A percentile compares a stretch with the other conserved stretches of the same genome.
Evolutionary conservation across 1,284 basidiomycete genomes (phyloP).

Genomic region (Rhodotorula glutinis): DNA sequence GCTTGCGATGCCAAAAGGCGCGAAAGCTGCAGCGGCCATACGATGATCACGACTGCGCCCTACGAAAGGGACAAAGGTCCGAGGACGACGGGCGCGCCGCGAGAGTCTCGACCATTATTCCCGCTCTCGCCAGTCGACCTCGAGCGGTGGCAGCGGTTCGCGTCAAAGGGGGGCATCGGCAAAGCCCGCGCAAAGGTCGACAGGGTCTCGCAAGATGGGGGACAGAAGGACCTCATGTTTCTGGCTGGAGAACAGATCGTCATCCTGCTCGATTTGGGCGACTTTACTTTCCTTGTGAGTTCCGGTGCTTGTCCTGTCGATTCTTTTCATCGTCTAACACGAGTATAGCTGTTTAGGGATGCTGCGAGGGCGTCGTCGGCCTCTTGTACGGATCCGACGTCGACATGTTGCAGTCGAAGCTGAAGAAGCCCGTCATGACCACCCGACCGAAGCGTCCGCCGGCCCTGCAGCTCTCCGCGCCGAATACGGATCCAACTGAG

Average conservation of each 20-base stretch:
- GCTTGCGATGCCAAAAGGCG: no score
- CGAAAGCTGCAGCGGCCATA: no score
- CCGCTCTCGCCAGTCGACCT: conserved; percentile 54
- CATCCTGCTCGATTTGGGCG: conserved; percentile 69
- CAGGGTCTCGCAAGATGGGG: conserved; percentile 65
- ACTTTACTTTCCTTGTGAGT: conserved; percentile 48
- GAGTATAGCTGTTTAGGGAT: no score
- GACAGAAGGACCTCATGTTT: conserved; percentile 81
- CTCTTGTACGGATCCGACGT: conserved; percentile 69
- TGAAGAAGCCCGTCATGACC: conserved; percentile 75
- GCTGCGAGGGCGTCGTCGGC: conserved; percentile 88
- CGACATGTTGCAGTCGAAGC: conserved; percentile 63
- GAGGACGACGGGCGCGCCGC: not conserved
- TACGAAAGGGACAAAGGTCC: not conserved
- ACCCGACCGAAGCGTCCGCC: conserved; percentile 52
- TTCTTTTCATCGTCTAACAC: no score
- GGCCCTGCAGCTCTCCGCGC: no score
- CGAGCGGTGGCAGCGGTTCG: conserved; percentile 73
- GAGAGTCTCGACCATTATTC: conserved; percentile 6
- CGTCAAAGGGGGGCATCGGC: conserved; percentile 74
- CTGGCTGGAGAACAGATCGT: conserved; percentile 76
- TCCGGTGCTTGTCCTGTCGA: no score
- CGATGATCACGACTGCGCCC: no score
- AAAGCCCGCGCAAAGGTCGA: conserved; percentile 67
- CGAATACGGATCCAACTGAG: no score